Evolutionary conservation across 495 filamentous ascomycete species (phyloP).

Genomic region (Durotheca rogersii): DNA sequence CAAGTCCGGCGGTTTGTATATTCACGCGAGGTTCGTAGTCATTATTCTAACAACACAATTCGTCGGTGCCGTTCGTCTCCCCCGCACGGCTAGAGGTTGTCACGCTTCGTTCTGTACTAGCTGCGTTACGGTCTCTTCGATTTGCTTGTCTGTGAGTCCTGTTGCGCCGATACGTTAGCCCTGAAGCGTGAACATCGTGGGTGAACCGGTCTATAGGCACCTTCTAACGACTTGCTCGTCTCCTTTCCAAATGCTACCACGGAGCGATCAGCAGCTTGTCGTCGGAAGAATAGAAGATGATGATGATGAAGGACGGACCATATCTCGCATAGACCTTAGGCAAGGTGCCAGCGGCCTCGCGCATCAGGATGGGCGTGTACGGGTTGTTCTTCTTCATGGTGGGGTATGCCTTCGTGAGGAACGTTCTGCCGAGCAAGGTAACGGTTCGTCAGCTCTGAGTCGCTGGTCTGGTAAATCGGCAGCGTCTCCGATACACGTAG

Average conservation of each 20-base stretch:
- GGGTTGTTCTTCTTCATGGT: constrained; percentile 99
- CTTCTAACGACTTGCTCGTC: constrained; percentile 77
- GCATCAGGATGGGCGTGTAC: constrained; percentile 87
- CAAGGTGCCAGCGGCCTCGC: constrained; percentile 78
- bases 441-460: constrained; percentile 2
- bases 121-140: constrained; percentile 81
- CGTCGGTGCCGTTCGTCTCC: constrained; percentile 4
- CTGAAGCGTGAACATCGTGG: too few relatives aligned
- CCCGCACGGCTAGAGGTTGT: too few relatives aligned
- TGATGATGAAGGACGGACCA: constrained; percentile 56
- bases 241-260: constrained; percentile 79
- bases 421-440: constrained; percentile 61
- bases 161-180: constrained; percentile 5
- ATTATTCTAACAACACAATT: constrained; percentile 13
- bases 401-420: constrained; percentile 88
- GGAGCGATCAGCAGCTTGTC: constrained; percentile 5
- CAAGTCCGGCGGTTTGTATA: constrained; percentile 6
- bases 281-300: neutral
- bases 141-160: constrained; percentile 89
- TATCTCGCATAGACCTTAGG: constrained; percentile 92
- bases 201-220: constrained; percentile 48
- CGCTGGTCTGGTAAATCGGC: too few relatives aligned
- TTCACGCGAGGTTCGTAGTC: constrained; percentile 9
- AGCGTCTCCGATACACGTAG: too few relatives aligned
- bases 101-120: constrained; percentile 65